Conservation (phyloP, 2,329 filamentous ascomycete species). For the Zasmidium angulare region DNA sequence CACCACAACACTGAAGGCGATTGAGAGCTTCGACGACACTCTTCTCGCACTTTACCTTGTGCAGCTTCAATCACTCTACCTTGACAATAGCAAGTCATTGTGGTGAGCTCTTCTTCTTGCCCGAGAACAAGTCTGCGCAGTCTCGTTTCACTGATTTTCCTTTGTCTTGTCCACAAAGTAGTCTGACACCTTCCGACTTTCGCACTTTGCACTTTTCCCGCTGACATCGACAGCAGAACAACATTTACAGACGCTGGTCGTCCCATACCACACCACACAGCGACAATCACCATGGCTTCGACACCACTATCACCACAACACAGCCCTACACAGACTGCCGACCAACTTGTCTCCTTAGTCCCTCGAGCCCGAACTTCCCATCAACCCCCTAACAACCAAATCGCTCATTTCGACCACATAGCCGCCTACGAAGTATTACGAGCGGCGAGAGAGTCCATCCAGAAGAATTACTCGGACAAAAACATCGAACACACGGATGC, state of each 20-base stretch:
- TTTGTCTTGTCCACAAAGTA: not conserved
- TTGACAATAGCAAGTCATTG: not conserved
- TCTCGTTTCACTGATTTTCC: not conserved
- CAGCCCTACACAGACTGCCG: not conserved
- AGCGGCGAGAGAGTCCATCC: not conserved
- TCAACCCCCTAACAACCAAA: not conserved
- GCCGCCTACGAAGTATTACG: not conserved
- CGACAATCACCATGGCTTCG: not conserved
- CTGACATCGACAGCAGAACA: not conserved
- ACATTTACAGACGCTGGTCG: not conserved
- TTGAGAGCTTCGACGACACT: too few relatives aligned
- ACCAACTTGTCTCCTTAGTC: not conserved
- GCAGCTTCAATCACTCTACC: not conserved
- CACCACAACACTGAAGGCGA: too few relatives aligned
- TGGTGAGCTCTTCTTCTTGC: not conserved
- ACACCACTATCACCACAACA: not conserved
- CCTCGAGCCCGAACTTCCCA: too few relatives aligned
- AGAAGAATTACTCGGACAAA: not conserved
- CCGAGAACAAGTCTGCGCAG: not conserved
- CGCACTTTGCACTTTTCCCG: not conserved
- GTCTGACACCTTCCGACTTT: not conserved
- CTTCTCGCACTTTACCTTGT: not conserved
- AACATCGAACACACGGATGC: not conserved
- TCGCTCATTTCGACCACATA: not conserved
- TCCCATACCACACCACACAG: not conserved